Evolutionary conservation across 495 filamentous ascomycete genomes (phyloP).

Genomic region (Neurospora terricola): DNA sequence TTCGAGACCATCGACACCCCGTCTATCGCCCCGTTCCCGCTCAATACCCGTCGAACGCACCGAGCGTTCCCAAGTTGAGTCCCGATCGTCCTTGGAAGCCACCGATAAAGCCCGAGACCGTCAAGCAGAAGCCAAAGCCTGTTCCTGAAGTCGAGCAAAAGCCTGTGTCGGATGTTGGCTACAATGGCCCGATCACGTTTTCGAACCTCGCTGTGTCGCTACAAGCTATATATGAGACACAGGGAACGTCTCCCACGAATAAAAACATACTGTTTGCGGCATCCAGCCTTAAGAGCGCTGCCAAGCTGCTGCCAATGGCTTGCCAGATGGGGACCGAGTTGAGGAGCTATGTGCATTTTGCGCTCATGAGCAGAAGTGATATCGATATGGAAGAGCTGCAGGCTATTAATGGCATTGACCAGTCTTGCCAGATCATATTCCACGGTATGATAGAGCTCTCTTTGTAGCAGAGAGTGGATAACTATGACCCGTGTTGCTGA

Average conservation of each 20-base stretch:
- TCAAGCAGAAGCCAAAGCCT: background rate
- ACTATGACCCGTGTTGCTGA: background rate
- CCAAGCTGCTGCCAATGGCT: conserved; percentile 46
- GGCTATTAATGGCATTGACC: conserved; percentile 46
- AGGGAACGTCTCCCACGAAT: conserved; percentile 28
- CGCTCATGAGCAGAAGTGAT: conserved; percentile 44
- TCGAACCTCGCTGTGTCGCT: conserved; percentile 27
- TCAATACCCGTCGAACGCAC: conserved; percentile 10
- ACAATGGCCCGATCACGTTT: conserved; percentile 32
- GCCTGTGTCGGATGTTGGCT: conserved; percentile 10
- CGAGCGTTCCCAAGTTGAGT: conserved; percentile 13
- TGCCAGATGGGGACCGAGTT: conserved; percentile 49
- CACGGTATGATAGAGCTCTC: conserved; percentile 31
- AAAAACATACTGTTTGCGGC: conserved; percentile 50
- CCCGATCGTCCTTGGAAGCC: conserved; percentile 4
- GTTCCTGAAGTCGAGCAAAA: background rate
- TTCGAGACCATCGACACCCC: conserved; percentile 21
- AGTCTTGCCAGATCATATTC: conserved; percentile 44
- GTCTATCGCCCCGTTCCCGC: conserved; percentile 14
- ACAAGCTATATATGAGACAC: conserved; percentile 28
- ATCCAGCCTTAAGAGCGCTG: conserved; percentile 45
- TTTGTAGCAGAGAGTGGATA: background rate
- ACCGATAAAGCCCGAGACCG: background rate
- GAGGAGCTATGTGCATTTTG: conserved; percentile 51
- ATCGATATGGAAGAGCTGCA: conserved; percentile 41